These are phyloP conservation scores for Chenopodium berlandieri DNA, from an alignment of 148 eudicot species.

Conservation along the genomic window DNA sequence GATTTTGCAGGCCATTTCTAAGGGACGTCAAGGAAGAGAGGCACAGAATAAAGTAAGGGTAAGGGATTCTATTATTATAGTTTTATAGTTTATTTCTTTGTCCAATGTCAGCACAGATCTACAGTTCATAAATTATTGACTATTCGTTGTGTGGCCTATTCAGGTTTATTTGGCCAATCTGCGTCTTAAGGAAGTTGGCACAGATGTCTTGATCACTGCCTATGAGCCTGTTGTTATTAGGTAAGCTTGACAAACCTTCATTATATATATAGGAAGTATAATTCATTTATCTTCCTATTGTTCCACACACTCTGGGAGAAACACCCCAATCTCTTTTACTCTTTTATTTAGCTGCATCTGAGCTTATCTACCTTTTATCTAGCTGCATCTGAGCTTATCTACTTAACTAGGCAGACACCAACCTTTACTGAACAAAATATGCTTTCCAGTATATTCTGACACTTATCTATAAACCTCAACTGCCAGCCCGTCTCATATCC, in stretches of 20 bases:
- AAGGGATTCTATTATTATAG: conserved; percentile 3
- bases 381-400: not conserved
- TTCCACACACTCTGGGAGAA: not conserved
- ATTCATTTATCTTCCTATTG: too few species aligned
- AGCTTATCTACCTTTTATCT: not conserved
- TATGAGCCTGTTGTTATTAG: conserved; percentile 83
- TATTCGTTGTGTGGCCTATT: conserved; percentile 14
- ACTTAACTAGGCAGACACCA: not conserved
- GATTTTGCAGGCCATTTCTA: conserved; percentile 72
- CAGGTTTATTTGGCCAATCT: conserved; percentile 93
- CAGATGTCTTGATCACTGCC: conserved; percentile 77
- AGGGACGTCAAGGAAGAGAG: conserved; percentile 95
- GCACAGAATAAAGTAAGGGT: conserved; percentile 82
- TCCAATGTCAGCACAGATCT: not conserved
- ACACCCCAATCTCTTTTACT: not conserved
- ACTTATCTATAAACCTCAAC: not conserved
- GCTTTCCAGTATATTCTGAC: too few species aligned
- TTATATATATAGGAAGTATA: too few species aligned
- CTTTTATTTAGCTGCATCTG: not conserved
- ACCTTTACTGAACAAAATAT: too few species aligned
- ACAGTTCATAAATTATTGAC: not conserved
- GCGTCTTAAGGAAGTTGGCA: conserved; percentile 82
- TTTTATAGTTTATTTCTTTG: not conserved
- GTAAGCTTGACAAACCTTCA: conserved; percentile 38
- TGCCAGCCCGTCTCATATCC: not conserved